Evolutionary conservation across 176 grass and related monocot genomes (phyloP).

Genomic region (Ananas comosus): DNA sequence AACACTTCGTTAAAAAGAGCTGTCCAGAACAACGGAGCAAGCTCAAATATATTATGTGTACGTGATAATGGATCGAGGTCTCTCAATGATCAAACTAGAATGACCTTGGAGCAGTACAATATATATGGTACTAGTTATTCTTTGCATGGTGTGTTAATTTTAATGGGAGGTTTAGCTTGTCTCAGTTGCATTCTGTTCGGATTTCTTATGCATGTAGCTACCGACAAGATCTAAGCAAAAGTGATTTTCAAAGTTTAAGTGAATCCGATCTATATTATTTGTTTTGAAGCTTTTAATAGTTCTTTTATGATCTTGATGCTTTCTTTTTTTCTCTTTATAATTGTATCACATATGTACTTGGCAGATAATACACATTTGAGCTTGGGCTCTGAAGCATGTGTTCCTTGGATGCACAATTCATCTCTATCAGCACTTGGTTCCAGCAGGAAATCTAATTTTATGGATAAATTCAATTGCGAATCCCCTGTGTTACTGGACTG

Average conservation of each 20-base stretch:
- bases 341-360: background rate
- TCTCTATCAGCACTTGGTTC: constrained; percentile 25
- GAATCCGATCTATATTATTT: background rate
- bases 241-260: background rate
- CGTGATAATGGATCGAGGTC: background rate
- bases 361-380: constrained; percentile 30
- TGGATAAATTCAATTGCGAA: constrained; percentile 13
- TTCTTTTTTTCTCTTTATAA: constrained; percentile 20
- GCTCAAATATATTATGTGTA: background rate
- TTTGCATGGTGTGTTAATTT: background rate
- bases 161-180: constrained; percentile 1
- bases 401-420: constrained; percentile 31
- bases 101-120: constrained; percentile 3
- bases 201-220: constrained; percentile 1
- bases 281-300: background rate
- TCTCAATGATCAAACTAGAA: background rate
- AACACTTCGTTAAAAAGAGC: constrained; percentile 12
- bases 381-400: constrained; percentile 29
- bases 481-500: constrained; percentile 3
- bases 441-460: constrained; percentile 24
- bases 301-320: constrained; percentile 8
- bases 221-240: background rate
- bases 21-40: constrained; percentile 12
- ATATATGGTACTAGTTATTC: background rate
- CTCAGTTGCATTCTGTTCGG: constrained; percentile 6